Base-by-base conservation (phyloP, 139 green algal species). In the Yamagishiella unicocca region DNA sequence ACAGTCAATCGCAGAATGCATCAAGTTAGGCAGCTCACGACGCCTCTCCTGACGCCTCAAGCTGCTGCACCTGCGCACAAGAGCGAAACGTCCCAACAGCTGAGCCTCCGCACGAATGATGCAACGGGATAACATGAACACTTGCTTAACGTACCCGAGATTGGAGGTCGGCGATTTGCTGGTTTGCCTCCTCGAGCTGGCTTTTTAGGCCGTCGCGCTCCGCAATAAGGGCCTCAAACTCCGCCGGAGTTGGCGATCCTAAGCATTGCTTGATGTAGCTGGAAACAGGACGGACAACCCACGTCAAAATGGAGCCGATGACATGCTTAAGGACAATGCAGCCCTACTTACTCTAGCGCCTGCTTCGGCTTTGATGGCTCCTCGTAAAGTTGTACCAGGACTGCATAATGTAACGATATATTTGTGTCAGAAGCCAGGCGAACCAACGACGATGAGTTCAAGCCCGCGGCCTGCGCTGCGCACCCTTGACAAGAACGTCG, bases 401-500 rank as follows among this genome's bases (percentile, higher is more conserved):
- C 94, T 96, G 90, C 61, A 73, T n/a, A 40, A 45, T 67, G 50
- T 17, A 58, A 58, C 14, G 50, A 25, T 25, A 58, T n/a, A n/a
- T n/a, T n/a, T n/a, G n/a, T 25, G 50, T 25, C 50, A 58, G 17
- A 12, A 58, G 50, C 62, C 27, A n/a, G 4, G 27, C 62, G 62
- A 9, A 9, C 22, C n/a, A 12, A 5, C 22, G 29, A 42, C 27
- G 6, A 29, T 40, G 10, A 42, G 62, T 5, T 31, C 17, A 27
- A 4, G 14, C 19, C 58, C 37, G 50, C 58, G 50, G 38, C 78
- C 78, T 66, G 54, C 29, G 77, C 40, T 14, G 25, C 38, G 73
- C 55, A 95, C 93, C 93, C 84, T 97, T 97, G 0, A 95, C 95
- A 35, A 97, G 81, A 2, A 94, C 90, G 82, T 97, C 95, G 45